phyloP scores from a whole-genome alignment of 257 asterid genomes.

The Solanum chiquidenum region DNA sequence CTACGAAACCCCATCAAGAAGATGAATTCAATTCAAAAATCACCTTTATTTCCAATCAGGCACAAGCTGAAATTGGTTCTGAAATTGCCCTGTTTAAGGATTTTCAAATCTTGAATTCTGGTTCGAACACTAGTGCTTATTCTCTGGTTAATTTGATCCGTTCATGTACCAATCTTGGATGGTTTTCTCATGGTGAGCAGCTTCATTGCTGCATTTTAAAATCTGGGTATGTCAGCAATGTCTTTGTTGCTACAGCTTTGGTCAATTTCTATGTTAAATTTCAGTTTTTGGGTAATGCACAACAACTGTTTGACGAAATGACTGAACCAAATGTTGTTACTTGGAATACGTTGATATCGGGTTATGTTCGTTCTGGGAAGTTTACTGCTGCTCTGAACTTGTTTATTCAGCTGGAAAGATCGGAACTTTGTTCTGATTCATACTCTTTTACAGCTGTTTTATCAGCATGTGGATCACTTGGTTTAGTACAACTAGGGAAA shows the following conservation, averaged over 20 bases:
- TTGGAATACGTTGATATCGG: slow-evolving; percentile 84
- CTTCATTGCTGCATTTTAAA: slow-evolving; percentile 41
- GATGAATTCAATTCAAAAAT: not conserved
- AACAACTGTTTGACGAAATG: slow-evolving; percentile 48
- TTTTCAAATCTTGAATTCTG: slow-evolving; percentile 25
- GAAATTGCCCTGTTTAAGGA: slow-evolving; percentile 15
- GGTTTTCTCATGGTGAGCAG: slow-evolving; percentile 45
- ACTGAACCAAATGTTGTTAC: slow-evolving; percentile 61
- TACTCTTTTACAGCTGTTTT: slow-evolving; percentile 65
- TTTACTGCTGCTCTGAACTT: slow-evolving; percentile 37
- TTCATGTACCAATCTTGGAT: slow-evolving; percentile 23
- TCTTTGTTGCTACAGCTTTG: slow-evolving; percentile 42
- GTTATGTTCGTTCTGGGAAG: slow-evolving; percentile 55
- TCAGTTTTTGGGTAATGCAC: slow-evolving; percentile 32
- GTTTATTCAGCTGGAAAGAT: slow-evolving; percentile 44
- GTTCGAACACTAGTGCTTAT: slow-evolving; percentile 24
- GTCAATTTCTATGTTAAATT: slow-evolving; percentile 32
- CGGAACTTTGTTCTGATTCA: slow-evolving; percentile 43
- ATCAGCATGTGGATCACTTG: slow-evolving; percentile 58
- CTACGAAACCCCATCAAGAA: not conserved
- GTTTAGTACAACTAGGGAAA: slow-evolving; percentile 37
- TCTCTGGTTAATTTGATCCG: slow-evolving; percentile 46
- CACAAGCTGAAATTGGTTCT: not conserved
- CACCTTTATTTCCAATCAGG: not conserved
- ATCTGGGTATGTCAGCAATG: slow-evolving; percentile 36